Conservation (phyloP, 2,329 filamentous ascomycete genomes). For the Penicillium sp. region DNA sequence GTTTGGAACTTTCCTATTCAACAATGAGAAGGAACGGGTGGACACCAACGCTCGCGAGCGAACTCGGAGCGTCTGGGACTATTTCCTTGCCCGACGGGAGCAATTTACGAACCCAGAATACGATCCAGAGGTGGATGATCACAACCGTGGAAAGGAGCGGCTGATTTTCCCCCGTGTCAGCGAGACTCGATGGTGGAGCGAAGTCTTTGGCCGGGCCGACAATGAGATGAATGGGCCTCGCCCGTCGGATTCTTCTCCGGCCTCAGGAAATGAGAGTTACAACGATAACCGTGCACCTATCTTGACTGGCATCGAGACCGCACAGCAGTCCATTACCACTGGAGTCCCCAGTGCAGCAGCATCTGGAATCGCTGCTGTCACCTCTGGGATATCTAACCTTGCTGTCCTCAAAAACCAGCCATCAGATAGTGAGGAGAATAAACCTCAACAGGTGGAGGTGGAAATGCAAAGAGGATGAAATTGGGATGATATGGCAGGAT, state of each 20-base stretch:
- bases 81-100: conserved; percentile 78
- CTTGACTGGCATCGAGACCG: conserved; percentile 63
- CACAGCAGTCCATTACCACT: conserved; percentile 58
- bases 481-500: not conserved
- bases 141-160: conserved; percentile 76
- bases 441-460: conserved; percentile 48
- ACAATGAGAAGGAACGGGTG: conserved; percentile 85
- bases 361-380: conserved; percentile 46
- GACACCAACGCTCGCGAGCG: conserved; percentile 70
- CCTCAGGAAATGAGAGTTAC: conserved; percentile 33
- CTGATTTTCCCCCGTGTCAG: conserved; percentile 78
- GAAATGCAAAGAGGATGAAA: conserved; percentile 52
- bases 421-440: conserved; percentile 28
- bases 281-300: conserved; percentile 54
- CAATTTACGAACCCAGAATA: conserved; percentile 87
- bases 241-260: conserved; percentile 54
- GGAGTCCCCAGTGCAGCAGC: conserved; percentile 36
- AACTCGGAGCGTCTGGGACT: conserved; percentile 92
- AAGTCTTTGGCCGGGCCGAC: conserved; percentile 82
- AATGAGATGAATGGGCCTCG: conserved; percentile 86
- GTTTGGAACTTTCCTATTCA: conserved; percentile 95
- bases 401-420: conserved; percentile 43
- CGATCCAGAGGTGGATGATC: conserved; percentile 75
- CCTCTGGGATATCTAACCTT: conserved; percentile 52
- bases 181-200: conserved; percentile 92